A percentile compares a stretch with the other conserved stretches of the same genome.
Evolutionary conservation across 208 protist species (phyloP).

Genomic region (Trypanosoma cruzi): DNA sequence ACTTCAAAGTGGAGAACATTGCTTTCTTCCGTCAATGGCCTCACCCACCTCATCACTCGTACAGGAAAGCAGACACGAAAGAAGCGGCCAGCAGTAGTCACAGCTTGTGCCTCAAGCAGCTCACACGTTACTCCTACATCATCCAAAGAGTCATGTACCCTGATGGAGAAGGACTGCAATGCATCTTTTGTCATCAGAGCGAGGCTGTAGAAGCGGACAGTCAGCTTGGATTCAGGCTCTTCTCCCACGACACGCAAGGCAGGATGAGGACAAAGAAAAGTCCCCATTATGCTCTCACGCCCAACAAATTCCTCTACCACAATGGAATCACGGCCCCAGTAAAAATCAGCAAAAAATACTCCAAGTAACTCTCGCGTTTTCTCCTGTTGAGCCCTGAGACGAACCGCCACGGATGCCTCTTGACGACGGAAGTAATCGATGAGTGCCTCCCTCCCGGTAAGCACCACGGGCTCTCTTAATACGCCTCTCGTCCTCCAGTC

Average conservation of each 20-base stretch:
- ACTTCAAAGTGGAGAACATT: conserved; percentile 35
- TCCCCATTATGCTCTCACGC: conserved; percentile 20
- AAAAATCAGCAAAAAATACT: conserved; percentile 36
- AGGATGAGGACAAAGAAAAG: neutral
- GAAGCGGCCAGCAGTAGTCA: conserved; percentile 27
- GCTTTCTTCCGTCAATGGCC: conserved; percentile 3
- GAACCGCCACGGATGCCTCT: conserved; percentile 4
- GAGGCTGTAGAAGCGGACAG: conserved; percentile 29
- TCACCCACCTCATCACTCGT: conserved; percentile 11
- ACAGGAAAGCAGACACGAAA: conserved; percentile 30
- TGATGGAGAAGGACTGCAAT: conserved; percentile 8
- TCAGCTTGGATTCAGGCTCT: neutral
- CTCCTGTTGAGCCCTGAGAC: conserved; percentile 10
- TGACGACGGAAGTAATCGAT: conserved; percentile 36
- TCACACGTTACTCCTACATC: conserved; percentile 13
- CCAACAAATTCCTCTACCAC: conserved; percentile 36
- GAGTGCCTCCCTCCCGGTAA: conserved; percentile 22
- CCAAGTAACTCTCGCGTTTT: conserved; percentile 22
- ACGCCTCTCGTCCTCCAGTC: conserved; percentile 24
- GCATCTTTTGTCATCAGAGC: conserved; percentile 13
- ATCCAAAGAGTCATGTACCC: conserved; percentile 29
- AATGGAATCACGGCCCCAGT: conserved; percentile 39
- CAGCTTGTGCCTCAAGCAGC: conserved; percentile 25
- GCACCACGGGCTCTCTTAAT: conserved; percentile 1
- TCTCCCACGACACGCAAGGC: neutral